Base-by-base conservation (phyloP, 176 grass and related monocot species). In the Aegilops sharonensis region DNA sequence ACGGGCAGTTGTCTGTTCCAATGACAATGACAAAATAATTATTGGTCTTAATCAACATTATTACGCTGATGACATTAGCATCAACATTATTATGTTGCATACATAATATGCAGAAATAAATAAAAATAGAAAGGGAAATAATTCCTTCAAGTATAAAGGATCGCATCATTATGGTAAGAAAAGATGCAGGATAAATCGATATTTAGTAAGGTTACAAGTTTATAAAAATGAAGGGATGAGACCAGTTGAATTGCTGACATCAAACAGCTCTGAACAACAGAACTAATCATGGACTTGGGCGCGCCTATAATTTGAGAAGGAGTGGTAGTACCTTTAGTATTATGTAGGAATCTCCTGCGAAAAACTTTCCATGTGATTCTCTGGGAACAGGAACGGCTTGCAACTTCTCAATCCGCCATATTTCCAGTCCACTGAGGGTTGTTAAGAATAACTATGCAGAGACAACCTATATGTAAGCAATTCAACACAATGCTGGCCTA, bases 331-430 rank as follows among this genome's bases (percentile, higher is more conserved):
- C 97, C 97, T 99, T 99, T 20, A 99, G 66, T 88, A 99, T 87
- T 56, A 99, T 85, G 79, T 99, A 99, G 31, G 97, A 92, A 83
- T 99, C 94, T 43, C 92, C 91, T 67, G 91, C 90, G 74, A 96
- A 96, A 91, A 99, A 99, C 31, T 88, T 96, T 32, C 97, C 92
- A 81, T 96, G 64, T 68, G 87, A 96, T 80, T 93, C 93, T 88
- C 83, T 96, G 15, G 94, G 85, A 48, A 96, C 85, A 80, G 90
- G 97, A 72, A 99, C 85, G 39, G 89, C 92, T 40, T 87, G 84
- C 75, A 95, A 87, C 78, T 93, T 99, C 88, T 99, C 97, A 85
- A 99, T 94, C 56, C 90, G 72, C 97, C 97, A 99, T 89, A 99
- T 99, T 89, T 99, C 97, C 87, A 99, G 82, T 83, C 94, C 97